Conservation (phyloP, 192 early-diverging fungal genomes). For the Coemansia sp. region DNA sequence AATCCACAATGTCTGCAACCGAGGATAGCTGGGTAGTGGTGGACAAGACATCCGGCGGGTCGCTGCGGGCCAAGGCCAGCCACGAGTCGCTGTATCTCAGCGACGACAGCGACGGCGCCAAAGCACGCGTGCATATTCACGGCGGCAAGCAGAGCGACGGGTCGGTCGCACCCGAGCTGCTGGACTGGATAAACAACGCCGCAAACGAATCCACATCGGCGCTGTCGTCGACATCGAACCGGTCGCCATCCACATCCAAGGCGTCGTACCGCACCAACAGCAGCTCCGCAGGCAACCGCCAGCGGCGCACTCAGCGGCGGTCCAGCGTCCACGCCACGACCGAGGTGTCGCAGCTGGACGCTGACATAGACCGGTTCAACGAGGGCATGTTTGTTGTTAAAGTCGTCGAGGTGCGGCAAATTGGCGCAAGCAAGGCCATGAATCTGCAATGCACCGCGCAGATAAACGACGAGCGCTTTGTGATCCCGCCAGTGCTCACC, state of each 20-base stretch:
- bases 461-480: constrained; percentile 47
- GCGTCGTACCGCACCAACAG: constrained; percentile 48
- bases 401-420: constrained; percentile 43
- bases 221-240: constrained; percentile 25
- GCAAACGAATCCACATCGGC: constrained; percentile 35
- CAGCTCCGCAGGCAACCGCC: constrained; percentile 45
- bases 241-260: constrained; percentile 37
- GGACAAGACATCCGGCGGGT: constrained; percentile 44
- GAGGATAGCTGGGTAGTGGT: constrained; percentile 56
- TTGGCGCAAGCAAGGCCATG: constrained; percentile 38
- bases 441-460: constrained; percentile 50
- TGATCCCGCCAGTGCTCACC: constrained; percentile 41
- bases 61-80: constrained; percentile 47
- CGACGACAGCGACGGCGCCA: constrained; percentile 10
- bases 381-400: constrained; percentile 50
- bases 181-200: constrained; percentile 47
- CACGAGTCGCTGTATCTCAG: constrained; percentile 47
- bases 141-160: constrained; percentile 1
- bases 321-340: constrained; percentile 37
- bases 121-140: constrained; percentile 44
- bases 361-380: constrained; percentile 18
- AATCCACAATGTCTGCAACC: constrained; percentile 13
- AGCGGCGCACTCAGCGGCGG: constrained; percentile 30
- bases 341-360: constrained; percentile 14
- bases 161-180: constrained; percentile 38